Evolutionary conservation across 495 filamentous ascomycete species (phyloP).

Genomic region (Trichoderma parareesei): DNA sequence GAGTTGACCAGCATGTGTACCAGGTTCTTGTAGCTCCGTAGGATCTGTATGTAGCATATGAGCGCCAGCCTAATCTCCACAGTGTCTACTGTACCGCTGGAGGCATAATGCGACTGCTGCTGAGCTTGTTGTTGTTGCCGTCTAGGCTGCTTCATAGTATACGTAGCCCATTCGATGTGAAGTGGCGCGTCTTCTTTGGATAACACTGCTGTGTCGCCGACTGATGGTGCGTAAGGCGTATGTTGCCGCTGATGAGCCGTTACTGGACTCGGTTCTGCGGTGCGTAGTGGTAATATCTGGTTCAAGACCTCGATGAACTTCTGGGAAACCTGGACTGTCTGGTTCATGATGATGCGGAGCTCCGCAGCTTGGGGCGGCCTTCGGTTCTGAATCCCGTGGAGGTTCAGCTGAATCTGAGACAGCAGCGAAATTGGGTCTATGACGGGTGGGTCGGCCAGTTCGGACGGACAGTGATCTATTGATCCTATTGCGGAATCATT

Average conservation of each 20-base stretch:
- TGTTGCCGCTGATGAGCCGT: not conserved
- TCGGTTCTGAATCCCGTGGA: not conserved
- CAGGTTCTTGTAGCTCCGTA: not conserved
- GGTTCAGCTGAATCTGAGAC: not conserved
- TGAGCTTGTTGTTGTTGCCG: not conserved
- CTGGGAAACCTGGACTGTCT: not conserved
- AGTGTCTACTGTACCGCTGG: not conserved
- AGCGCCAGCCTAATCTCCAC: not conserved
- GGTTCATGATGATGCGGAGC: not conserved
- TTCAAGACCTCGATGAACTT: slow-evolving; percentile 6
- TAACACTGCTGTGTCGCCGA: not conserved
- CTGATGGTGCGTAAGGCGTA: not conserved
- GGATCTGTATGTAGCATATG: not conserved
- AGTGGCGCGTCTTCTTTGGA: not conserved
- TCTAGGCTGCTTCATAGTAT: not conserved
- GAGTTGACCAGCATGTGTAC: not conserved
- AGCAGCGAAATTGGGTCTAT: not conserved
- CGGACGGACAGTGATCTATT: not conserved
- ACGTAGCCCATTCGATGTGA: not conserved
- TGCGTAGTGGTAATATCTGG: not conserved
- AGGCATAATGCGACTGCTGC: not conserved
- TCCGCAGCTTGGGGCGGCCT: not conserved
- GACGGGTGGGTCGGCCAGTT: not conserved
- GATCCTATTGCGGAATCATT: not conserved
- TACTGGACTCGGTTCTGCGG: not conserved